Base-by-base conservation (phyloP, 2,329 filamentous ascomycete species). In the Acrodontium crateriforme region DNA sequence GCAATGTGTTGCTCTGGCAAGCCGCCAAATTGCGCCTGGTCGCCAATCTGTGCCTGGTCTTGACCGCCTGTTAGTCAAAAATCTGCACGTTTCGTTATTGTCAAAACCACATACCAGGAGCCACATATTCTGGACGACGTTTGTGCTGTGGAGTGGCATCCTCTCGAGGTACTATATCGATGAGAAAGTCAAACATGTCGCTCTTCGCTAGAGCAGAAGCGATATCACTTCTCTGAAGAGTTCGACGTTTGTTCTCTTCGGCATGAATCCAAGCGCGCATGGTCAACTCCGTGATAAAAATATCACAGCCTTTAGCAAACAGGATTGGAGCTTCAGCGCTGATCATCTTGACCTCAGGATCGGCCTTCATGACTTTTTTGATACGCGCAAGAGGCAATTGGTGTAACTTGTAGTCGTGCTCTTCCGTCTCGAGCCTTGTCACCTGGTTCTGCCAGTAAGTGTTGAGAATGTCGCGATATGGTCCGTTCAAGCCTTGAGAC, bases 201-300 rank as follows among this genome's bases (percentile, higher is more conserved):
- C 84, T 94, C 60, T 98, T 98, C 35, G 83, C 80, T 14, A 98
- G 67, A 9, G 89, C 89, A 8, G 84, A 91, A 13, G 89, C 89
- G 52, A 98, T 98, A 50, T 98, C 89, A 32, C 83, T 93, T 27
- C 89, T 74, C 58, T 98, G 89, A 21, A 98, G 65, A 2, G 89
- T 98, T 23, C 89, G 76, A 16, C 89, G 74, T 65, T 98, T 98
- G 63, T 98, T 98, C 59, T 98, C 89, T 53, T 98, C 89, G 10
- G 89, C 89, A 47, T 98, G 89, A 39, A 98, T 98, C 89, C 89
- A 98, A 25, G 89, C 89, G 39, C 89, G 82, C 89, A 98, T 98
- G 6, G 89, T 98, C 36, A 98, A 67, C 58, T 98, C 89, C 6
- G 49, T 52, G 50, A 98, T 98, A 61, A 98, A 98, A 50, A 95